Evolutionary conservation across 2,329 filamentous ascomycete species (phyloP).

Genomic region (Neopestalotiopsis sp.): DNA sequence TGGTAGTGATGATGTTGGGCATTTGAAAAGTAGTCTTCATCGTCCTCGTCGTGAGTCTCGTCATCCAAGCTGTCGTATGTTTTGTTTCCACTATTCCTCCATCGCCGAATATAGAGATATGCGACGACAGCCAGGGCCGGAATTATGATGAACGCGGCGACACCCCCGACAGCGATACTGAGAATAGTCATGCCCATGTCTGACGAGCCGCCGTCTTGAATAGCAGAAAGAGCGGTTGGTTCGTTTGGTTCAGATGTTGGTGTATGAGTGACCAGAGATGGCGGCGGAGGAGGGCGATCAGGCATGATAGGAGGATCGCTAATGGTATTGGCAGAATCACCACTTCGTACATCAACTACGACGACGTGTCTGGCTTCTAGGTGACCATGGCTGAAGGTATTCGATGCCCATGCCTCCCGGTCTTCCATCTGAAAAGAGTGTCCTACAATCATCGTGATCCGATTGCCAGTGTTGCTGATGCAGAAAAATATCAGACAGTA

Average conservation of each 20-base stretch:
- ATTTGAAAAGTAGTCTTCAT: neutral
- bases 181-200: slow-evolving; percentile 1
- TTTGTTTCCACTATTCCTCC: neutral
- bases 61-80: neutral
- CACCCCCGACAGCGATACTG: neutral
- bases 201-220: neutral
- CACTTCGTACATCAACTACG: neutral
- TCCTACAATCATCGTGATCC: neutral
- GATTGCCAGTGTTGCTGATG: neutral
- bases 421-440: neutral
- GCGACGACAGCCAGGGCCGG: slow-evolving; percentile 7
- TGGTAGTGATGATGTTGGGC: neutral
- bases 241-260: neutral
- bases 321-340: neutral
- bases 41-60: neutral
- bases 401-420: neutral
- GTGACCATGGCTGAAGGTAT: neutral
- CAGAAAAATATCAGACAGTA: neutral
- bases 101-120: slow-evolving; percentile 8
- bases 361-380: neutral
- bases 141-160: slow-evolving; percentile 7
- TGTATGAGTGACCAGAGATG: slow-evolving; percentile 3
- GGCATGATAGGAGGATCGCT: neutral
- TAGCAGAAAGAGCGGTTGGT: neutral
- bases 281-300: neutral